Percentiles rank a stretch among this genome's conserved stretches.
phyloP scores from a whole-genome alignment of 129 eudicot species.

The Silybum marianum region DNA sequence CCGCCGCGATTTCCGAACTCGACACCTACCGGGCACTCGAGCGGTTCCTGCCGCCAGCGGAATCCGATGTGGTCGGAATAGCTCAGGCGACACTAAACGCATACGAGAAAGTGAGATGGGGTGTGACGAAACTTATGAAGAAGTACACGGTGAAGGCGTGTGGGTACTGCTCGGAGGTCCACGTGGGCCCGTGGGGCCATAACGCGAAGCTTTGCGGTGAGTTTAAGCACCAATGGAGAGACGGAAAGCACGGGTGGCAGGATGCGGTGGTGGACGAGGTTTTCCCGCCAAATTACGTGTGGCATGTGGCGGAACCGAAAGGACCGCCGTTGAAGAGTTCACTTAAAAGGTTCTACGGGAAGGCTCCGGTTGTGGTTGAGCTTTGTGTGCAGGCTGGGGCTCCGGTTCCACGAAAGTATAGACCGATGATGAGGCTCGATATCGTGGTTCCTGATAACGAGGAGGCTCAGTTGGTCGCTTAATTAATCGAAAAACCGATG shows the following conservation, averaged over 20 bases:
- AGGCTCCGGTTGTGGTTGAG: conserved; percentile 93
- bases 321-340: conserved; percentile 70
- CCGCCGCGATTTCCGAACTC: conserved; percentile 47
- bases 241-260: conserved; percentile 99
- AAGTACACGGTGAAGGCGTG: conserved; percentile 92
- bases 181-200: conserved; percentile 99
- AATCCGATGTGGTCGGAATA: conserved; percentile 44
- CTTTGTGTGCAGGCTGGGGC: conserved; percentile 92
- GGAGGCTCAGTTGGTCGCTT: conserved; percentile 73
- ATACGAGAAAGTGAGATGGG: conserved; percentile 75
- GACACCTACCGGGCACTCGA: conserved; percentile 78
- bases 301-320: conserved; percentile 82
- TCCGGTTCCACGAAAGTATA: conserved; percentile 58
- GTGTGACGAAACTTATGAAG: conserved; percentile 76
- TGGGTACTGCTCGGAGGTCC: conserved; percentile 96
- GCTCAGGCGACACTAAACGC: conserved; percentile 70
- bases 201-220: conserved; percentile 95
- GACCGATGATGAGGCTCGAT: conserved; percentile 93
- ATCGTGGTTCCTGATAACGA: conserved; percentile 82
- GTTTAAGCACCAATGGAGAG: conserved; percentile 99
- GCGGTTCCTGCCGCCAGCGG: conserved; percentile 60
- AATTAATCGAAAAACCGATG: not conserved
- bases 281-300: conserved; percentile 90
- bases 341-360: conserved; percentile 78
- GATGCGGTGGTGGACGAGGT: conserved; percentile 88